Conservation (phyloP, 2,329 filamentous ascomycete species). For the Xylaria hypoxylon region DNA sequence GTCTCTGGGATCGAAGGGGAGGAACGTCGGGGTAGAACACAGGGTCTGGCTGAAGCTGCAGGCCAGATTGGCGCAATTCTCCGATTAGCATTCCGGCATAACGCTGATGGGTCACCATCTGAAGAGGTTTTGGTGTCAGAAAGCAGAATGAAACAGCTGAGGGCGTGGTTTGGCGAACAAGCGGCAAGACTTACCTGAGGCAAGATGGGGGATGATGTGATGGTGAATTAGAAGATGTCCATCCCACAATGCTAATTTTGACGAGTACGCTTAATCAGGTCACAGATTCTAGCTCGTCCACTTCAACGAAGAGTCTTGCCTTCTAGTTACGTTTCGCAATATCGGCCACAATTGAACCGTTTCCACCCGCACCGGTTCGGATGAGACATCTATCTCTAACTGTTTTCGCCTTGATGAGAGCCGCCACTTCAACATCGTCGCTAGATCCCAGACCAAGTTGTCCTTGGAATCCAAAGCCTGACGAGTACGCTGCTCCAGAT, state of each 20-base stretch:
- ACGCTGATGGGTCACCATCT: constrained; percentile 41
- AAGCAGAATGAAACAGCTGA: constrained; percentile 14
- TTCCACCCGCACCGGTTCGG: too few relatives aligned
- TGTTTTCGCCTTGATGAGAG: neutral
- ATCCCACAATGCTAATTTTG: too few relatives aligned
- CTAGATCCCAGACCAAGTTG: neutral
- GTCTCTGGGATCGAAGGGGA: constrained; percentile 41
- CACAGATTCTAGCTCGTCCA: too few relatives aligned
- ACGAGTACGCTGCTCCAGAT: neutral
- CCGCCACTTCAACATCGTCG: neutral
- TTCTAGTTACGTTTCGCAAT: too few relatives aligned
- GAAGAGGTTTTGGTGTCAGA: constrained; percentile 21
- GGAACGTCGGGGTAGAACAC: constrained; percentile 33
- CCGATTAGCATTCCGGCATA: constrained; percentile 45
- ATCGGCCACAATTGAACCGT: too few relatives aligned
- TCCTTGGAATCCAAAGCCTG: neutral
- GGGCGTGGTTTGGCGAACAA: neutral
- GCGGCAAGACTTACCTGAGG: too few relatives aligned
- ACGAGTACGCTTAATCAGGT: too few relatives aligned
- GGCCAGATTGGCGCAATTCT: constrained; percentile 47
- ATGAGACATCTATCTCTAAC: neutral
- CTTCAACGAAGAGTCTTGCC: too few relatives aligned
- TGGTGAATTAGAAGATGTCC: too few relatives aligned
- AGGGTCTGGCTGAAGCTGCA: constrained; percentile 42
- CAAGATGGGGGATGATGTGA: too few relatives aligned